These are phyloP conservation scores for Syzygium malaccense DNA, from an alignment of 441 rosid genomes.

Conservation along the genomic window DNA sequence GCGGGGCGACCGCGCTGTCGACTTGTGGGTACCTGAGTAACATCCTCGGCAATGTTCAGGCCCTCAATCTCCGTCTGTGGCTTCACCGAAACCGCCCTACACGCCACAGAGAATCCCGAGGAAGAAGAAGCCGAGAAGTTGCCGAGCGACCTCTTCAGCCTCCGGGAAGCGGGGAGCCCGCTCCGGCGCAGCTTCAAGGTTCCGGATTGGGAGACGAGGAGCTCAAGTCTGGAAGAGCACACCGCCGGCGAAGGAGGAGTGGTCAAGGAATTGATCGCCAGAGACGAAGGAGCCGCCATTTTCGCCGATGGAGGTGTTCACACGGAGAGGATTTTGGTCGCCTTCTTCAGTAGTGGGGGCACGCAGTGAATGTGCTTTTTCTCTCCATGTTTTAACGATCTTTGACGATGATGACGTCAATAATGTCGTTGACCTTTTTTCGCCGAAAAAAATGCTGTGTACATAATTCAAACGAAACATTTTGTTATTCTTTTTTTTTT, in stretches of 20 bases:
- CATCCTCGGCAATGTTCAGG: conserved; percentile 89
- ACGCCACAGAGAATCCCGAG: conserved; percentile 27
- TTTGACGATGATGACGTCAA: not conserved
- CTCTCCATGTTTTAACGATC: not conserved
- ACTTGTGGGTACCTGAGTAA: conserved; percentile 49
- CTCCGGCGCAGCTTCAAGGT: not conserved
- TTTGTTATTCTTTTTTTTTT: rapidly evolving
- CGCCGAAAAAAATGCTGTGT: not conserved
- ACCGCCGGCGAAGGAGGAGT: conserved; percentile 10
- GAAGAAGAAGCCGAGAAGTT: not conserved
- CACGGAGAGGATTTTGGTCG: not conserved
- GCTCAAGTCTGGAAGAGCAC: conserved; percentile 9
- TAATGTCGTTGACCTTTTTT: not conserved
- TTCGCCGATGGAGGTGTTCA: not conserved
- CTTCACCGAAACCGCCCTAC: conserved; percentile 66
- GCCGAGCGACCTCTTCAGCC: conserved; percentile 8
- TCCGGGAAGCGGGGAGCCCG: conserved; percentile 1
- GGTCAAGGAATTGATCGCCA: conserved; percentile 21
- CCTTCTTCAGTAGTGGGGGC: conserved; percentile 18
- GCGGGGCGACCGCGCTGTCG: not conserved
- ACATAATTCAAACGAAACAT: not conserved
- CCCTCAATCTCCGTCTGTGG: conserved; percentile 56
- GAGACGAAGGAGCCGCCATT: not conserved
- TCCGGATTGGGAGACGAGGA: not conserved
- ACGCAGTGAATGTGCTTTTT: not conserved